Evolutionary conservation across 192 early-diverging fungal species (phyloP), one percentile per base, ranked within the genome.

Genomic region (Backusella liffmaniae): DNA sequence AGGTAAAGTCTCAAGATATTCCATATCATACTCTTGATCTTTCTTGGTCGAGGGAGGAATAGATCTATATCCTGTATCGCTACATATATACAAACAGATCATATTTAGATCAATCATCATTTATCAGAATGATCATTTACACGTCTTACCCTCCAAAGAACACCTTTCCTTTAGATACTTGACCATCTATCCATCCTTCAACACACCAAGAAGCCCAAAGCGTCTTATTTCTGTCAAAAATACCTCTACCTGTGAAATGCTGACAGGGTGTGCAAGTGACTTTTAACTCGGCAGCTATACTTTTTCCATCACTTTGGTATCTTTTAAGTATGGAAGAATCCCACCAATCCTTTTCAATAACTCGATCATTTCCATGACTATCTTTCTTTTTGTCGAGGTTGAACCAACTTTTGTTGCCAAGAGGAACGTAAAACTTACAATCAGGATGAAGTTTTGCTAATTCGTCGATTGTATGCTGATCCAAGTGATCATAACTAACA

Each of bases 181-280:
- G 75, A 34, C 81, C 78, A 18, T 78, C 77, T 0, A 84, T 83
- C 3, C 84, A 79, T 6, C 75, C 37, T 70, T 86, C 76, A 9
- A 95, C 66, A 1, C 81, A 84, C 93, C 94, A 97, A 44, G 88
- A 89, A 39, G 88, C 88, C 95, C 95, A 97, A 75, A 97, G 84
- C 7, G 94, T 92, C 41, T 87, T 79, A 84, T 89, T 90, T 34
- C 89, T 82, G 76, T 97, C 94, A 4, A 79, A 78, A 15, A 91
- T 12, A 3, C 86, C 81, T 21, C 96, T 85, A 4, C 86, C 85
- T 1, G 88, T 86, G 80, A 92, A 93, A 77, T 87, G 95, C 81
- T 88, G 95, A 84, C 86, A 91, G 59, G 90, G 94, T 21, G 86
- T 92, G 79, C 91, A 96, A 30, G 82, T 83, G 56, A 90, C 81